phyloP scores from a whole-genome alignment of 2,329 filamentous ascomycete genomes.

The Chaetomiaceae sp. region DNA sequence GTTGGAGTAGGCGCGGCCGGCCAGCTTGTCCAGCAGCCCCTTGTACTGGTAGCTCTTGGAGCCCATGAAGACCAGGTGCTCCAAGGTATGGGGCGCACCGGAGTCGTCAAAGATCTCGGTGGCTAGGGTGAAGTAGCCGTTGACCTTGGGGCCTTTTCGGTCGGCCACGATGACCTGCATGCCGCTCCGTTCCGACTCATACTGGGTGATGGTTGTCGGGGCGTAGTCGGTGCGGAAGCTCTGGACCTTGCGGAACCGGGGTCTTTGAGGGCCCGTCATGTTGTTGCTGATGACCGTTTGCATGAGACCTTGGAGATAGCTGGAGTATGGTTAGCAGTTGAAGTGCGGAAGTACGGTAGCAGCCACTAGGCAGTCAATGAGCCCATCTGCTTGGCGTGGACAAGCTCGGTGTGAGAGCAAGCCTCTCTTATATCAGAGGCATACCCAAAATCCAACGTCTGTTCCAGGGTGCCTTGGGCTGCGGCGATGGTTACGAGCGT shows the following conservation, averaged over 20 bases:
- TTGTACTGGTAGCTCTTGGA: slow-evolving; percentile 94
- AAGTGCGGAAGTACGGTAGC: no score
- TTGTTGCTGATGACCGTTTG: slow-evolving; percentile 30
- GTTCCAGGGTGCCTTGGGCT: slow-evolving; percentile 8
- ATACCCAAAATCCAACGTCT: slow-evolving; percentile 16
- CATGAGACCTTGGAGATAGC: slow-evolving; percentile 22
- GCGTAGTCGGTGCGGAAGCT: slow-evolving; percentile 88
- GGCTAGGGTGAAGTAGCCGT: slow-evolving; percentile 90
- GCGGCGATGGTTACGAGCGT: slow-evolving; percentile 10
- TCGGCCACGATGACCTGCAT: slow-evolving; percentile 93
- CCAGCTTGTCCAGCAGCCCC: slow-evolving; percentile 88
- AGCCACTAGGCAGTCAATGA: no score
- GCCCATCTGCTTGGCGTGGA: background rate
- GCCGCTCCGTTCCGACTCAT: slow-evolving; percentile 90
- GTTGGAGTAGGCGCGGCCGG: slow-evolving; percentile 84
- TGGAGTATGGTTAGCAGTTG: slow-evolving; percentile 22
- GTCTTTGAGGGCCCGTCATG: slow-evolving; percentile 52
- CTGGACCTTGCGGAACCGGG: slow-evolving; percentile 77
- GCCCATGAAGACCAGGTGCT: slow-evolving; percentile 82
- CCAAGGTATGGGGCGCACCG: slow-evolving; percentile 82
- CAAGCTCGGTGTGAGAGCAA: background rate
- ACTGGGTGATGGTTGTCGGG: slow-evolving; percentile 82
- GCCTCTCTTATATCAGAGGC: background rate
- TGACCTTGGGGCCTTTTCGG: slow-evolving; percentile 88
- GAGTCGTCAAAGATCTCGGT: slow-evolving; percentile 98